These are phyloP conservation scores for Pleurozium schreberi DNA, from an alignment of 225 moss, liverwort and hornwort genomes.

Conservation along the genomic window DNA sequence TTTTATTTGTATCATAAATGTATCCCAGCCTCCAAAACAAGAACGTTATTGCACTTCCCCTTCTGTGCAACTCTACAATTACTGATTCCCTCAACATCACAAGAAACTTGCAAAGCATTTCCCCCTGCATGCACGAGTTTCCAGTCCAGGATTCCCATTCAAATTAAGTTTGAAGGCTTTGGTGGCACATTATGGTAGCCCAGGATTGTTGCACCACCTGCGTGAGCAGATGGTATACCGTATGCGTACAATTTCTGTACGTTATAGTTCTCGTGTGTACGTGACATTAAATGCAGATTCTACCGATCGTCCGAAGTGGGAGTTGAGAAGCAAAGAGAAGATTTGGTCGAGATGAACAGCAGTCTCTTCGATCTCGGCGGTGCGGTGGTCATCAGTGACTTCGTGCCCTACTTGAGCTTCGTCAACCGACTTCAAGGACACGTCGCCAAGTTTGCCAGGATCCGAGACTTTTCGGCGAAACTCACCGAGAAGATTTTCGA, in stretches of 20 bases:
- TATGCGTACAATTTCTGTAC: background rate
- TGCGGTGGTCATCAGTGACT: background rate
- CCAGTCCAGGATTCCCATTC: background rate
- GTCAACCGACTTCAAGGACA: background rate
- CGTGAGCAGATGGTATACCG: background rate
- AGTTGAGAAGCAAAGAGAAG: background rate
- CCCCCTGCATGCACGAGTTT: background rate
- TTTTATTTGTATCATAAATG: background rate
- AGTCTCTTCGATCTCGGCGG: background rate
- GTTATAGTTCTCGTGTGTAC: background rate
- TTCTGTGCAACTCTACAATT: background rate
- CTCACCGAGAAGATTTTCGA: background rate
- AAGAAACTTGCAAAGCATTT: background rate
- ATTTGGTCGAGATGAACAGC: background rate
- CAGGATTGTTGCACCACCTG: background rate
- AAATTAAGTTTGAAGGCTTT: background rate
- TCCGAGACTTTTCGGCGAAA: background rate
- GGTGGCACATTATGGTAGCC: too few relatives aligned
- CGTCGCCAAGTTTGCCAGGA: background rate
- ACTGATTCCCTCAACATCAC: background rate
- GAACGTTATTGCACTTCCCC: background rate
- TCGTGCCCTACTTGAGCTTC: constrained; percentile 10
- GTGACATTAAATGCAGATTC: background rate
- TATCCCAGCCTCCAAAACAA: background rate
- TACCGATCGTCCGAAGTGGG: background rate